Base-by-base conservation (phyloP, 768 basidiomycete species). In the Mycena haematopus region DNA sequence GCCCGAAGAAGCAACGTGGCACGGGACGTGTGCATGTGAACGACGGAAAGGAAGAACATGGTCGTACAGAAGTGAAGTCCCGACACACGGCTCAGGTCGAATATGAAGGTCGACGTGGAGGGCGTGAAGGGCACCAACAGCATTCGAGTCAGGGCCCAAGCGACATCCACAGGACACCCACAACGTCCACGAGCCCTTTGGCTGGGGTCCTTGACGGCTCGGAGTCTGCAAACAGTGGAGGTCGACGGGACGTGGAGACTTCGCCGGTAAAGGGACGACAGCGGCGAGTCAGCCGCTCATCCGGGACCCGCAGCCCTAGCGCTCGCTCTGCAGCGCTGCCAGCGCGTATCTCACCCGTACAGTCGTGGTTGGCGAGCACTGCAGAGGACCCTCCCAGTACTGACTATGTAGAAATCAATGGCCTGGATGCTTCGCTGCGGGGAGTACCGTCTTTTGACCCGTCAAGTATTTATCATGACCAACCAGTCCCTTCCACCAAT, bases 11-110 rank as follows among this genome's bases (percentile, higher is more conserved):
- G 40, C 62, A 60, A 22, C 45, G 59, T 13, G 61, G n/a, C 29
- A 40, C 50, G 14, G 55, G 47, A 6, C 60, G 35, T 8, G 46
- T 14, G 33, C 9, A 42, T 21, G 44, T 36, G 35, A 60, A 58
- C 21, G 56, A 67, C 14, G 59, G 52, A 19, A 59, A 68, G 27
- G 63, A 62, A n/a, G 58, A 53, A 14, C 29, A 45, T 27, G 38
- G 47, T 3, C 54, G 42, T 8, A 27, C 42, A 50, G 57, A 49
- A 36, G 56, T 49, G 6, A 58, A 25, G 53, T 88, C 90, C 73
- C 80, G 95, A 49, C 95, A 99, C 76, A 98, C 97, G 7, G 93
- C 98, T 50, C 96, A 99, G 74, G 91, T 99, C 56, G 97, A 99
- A 74, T 97, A 97, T 68, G 91, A 90, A 56, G 88, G 7, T 72